Conservation (phyloP, 306 rosid species). For the Quercus wislizeni region DNA sequence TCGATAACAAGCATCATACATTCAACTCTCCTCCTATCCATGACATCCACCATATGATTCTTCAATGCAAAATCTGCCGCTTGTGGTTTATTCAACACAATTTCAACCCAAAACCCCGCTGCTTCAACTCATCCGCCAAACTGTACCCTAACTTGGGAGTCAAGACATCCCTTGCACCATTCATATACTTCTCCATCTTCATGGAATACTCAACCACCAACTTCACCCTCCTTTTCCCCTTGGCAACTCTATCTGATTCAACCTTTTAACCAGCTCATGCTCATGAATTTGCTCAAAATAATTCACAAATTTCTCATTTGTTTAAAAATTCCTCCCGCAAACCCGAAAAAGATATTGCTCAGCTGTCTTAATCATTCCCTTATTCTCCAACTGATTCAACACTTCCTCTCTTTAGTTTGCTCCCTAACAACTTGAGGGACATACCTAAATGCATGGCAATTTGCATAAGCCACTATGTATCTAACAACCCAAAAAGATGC, state of each 20-base stretch:
- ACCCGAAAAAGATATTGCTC: constrained; percentile 63
- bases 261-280: constrained; percentile 66
- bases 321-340: constrained; percentile 69
- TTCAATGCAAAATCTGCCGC: constrained; percentile 49
- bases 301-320: constrained; percentile 67
- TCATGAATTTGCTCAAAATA: constrained; percentile 79
- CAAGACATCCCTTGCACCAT: constrained; percentile 51
- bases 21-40: constrained; percentile 58
- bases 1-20: constrained; percentile 85
- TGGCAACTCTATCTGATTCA: constrained; percentile 66
- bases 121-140: constrained; percentile 59
- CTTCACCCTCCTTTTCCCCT: constrained; percentile 70
- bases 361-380: constrained; percentile 45
- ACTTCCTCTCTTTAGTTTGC: constrained; percentile 47
- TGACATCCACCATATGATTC: constrained; percentile 61
- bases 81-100: constrained; percentile 46
- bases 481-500: constrained; percentile 65
- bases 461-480: constrained; percentile 69
- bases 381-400: constrained; percentile 48
- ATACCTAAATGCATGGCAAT: constrained; percentile 41
- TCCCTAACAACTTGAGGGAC: constrained; percentile 52
- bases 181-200: constrained; percentile 85
- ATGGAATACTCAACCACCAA: constrained; percentile 73
- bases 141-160: constrained; percentile 60
- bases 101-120: constrained; percentile 71